A percentile compares a stretch with the other conserved stretches of the same genome.
Evolutionary conservation across 805 yeast species (phyloP).

Genomic region (Yarrowia sp.): DNA sequence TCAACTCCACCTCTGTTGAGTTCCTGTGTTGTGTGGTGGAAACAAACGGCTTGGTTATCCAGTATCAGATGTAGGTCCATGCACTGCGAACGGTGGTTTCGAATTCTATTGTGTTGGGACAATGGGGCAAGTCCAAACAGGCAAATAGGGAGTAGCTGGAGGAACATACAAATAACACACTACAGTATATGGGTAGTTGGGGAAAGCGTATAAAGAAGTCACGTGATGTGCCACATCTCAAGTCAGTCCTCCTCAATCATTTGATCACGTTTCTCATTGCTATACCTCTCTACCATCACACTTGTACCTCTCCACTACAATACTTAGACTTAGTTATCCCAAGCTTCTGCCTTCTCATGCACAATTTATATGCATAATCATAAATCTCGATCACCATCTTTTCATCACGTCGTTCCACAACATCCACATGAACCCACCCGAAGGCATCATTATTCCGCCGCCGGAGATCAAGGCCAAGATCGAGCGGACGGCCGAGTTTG

Average conservation of each 20-base stretch:
- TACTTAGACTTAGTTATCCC: no score
- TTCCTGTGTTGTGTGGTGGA: background rate
- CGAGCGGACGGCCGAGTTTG: conserved; percentile 75
- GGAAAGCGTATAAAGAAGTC: no score
- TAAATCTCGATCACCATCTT: conserved; percentile 26
- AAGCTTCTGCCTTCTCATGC: background rate
- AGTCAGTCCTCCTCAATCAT: no score
- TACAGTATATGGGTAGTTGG: no score
- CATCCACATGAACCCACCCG: conserved; percentile 47
- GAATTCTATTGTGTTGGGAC: conserved; percentile 19
- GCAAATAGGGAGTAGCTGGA: no score
- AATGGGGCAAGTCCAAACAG: background rate
- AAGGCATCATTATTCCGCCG: conserved; percentile 59
- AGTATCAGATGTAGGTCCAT: conserved; percentile 28
- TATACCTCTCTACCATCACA: no score
- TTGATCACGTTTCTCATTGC: no score
- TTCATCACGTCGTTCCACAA: background rate
- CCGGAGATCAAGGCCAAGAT: conserved; percentile 61
- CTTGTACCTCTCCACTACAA: no score
- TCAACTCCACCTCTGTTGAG: no score
- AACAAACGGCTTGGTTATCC: conserved; percentile 9
- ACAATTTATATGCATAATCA: conserved; percentile 28
- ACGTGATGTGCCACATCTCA: no score
- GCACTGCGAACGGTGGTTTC: conserved; percentile 4
- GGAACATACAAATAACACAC: no score